phyloP scores from a whole-genome alignment of 2,329 filamentous ascomycete species.

The Aspergillus costaricaensis region DNA sequence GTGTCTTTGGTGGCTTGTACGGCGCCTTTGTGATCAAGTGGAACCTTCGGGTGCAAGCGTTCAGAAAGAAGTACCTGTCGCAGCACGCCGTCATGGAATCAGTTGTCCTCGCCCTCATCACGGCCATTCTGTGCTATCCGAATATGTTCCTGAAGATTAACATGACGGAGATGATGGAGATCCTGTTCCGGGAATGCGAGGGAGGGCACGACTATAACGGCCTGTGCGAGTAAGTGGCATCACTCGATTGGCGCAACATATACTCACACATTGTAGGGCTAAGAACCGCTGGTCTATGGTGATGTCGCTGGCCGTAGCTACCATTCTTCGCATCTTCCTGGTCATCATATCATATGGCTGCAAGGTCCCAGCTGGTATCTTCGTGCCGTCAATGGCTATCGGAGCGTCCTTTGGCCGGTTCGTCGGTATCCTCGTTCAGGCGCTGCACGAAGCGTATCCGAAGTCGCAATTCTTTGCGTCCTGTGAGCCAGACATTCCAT shows the following conservation, averaged over 20 bases:
- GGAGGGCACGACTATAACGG: conserved; percentile 84
- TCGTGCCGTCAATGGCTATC: conserved; percentile 97
- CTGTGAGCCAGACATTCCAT: conserved; percentile 87
- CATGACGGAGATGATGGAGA: conserved; percentile 99
- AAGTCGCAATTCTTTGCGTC: conserved; percentile 80
- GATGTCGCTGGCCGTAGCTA: conserved; percentile 74
- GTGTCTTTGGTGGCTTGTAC: conserved; percentile 90
- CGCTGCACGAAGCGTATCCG: conserved; percentile 81
- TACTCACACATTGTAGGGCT: conserved; percentile 36
- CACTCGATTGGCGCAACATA: not conserved
- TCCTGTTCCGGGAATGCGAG: conserved; percentile 91
- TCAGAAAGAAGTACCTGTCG: conserved; percentile 87
- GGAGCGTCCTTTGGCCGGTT: conserved; percentile 92
- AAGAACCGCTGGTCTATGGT: conserved; percentile 77
- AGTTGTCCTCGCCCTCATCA: conserved; percentile 76
- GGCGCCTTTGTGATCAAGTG: conserved; percentile 97
- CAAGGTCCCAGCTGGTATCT: conserved; percentile 96
- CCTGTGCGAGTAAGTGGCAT: conserved; percentile 69
- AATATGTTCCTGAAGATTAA: conserved; percentile 95
- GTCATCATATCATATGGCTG: conserved; percentile 97
- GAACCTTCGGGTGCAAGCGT: conserved; percentile 87
- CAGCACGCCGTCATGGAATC: conserved; percentile 85
- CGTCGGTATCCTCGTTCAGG: conserved; percentile 91
- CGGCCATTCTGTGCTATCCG: conserved; percentile 92
- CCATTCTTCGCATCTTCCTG: conserved; percentile 75